phyloP scores from a whole-genome alignment of 805 yeast species.

The Brettanomyces bruxellensis region DNA sequence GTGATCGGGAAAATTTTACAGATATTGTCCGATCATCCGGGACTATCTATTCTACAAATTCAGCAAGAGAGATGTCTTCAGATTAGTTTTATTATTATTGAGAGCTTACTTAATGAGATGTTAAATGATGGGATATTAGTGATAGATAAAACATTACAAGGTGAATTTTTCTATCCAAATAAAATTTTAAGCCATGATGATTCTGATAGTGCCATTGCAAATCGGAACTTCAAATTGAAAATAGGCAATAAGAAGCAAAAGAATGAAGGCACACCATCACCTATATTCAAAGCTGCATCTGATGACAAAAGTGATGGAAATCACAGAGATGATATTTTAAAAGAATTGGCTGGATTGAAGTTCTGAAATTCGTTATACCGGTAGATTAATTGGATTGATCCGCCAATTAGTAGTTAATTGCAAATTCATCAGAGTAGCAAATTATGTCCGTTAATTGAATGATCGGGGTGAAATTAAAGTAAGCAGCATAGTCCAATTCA shows the following conservation, averaged over 20 bases:
- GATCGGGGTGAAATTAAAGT: background rate
- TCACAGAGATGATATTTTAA: background rate
- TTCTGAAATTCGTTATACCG: background rate
- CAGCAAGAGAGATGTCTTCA: conserved; percentile 18
- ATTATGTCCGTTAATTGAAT: too few species aligned
- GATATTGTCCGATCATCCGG: conserved; percentile 12
- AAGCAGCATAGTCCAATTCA: background rate
- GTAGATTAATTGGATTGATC: background rate
- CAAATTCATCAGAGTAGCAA: too few species aligned
- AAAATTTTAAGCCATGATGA: conserved; percentile 8
- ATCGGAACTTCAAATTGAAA: too few species aligned
- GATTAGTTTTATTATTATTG: conserved; percentile 22
- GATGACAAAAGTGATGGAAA: background rate
- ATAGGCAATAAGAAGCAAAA: too few species aligned
- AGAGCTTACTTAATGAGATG: conserved; percentile 17
- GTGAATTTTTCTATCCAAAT: conserved; percentile 23
- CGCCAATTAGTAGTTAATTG: background rate
- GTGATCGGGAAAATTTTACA: conserved; percentile 15
- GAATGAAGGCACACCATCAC: too few species aligned
- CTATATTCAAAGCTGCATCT: background rate
- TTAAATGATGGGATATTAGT: conserved; percentile 18
- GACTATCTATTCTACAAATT: conserved; percentile 20
- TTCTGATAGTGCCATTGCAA: background rate
- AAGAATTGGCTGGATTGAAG: conserved; percentile 1
- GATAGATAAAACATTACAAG: conserved; percentile 22